Evolutionary conservation across 2,329 filamentous ascomycete genomes (phyloP).

Genomic region (Colletotrichum liaoningense): DNA sequence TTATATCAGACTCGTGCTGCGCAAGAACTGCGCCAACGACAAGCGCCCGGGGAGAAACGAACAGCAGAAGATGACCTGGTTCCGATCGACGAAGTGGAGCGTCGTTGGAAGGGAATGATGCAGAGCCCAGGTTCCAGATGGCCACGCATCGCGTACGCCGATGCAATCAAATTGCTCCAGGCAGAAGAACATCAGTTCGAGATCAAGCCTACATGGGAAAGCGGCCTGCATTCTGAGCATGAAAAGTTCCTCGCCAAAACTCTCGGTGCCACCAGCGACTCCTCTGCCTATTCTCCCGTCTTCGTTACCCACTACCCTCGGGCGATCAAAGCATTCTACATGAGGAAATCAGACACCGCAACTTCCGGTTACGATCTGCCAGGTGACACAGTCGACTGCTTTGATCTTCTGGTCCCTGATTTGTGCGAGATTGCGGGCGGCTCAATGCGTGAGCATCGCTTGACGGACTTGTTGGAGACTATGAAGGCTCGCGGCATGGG

Average conservation of each 20-base stretch:
- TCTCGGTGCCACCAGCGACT: constrained; percentile 63
- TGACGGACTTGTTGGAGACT: constrained; percentile 72
- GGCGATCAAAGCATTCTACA: constrained; percentile 88
- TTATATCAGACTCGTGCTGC: constrained; percentile 55
- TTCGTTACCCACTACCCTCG: constrained; percentile 96
- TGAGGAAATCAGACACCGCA: constrained; percentile 52
- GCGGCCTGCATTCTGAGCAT: constrained; percentile 88
- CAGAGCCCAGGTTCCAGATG: constrained; percentile 61
- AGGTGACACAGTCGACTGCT: constrained; percentile 81
- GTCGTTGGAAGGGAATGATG: constrained; percentile 79
- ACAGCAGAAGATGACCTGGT: constrained; percentile 51
- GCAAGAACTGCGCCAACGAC: constrained; percentile 52
- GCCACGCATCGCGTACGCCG: constrained; percentile 85
- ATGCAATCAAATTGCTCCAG: constrained; percentile 78
- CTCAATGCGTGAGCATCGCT: constrained; percentile 87
- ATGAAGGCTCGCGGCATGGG: constrained; percentile 78
- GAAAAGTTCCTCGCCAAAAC: constrained; percentile 85
- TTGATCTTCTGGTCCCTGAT: constrained; percentile 88
- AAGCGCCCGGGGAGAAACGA: constrained; percentile 33
- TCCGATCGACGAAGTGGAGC: constrained; percentile 63
- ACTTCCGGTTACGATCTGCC: constrained; percentile 4
- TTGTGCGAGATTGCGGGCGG: constrained; percentile 90
- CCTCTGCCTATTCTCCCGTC: constrained; percentile 70
- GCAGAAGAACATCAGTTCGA: constrained; percentile 72
- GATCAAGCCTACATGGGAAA: constrained; percentile 76